phyloP scores from a whole-genome alignment of 2,329 filamentous ascomycete species.

The Botrytis aclada region DNA sequence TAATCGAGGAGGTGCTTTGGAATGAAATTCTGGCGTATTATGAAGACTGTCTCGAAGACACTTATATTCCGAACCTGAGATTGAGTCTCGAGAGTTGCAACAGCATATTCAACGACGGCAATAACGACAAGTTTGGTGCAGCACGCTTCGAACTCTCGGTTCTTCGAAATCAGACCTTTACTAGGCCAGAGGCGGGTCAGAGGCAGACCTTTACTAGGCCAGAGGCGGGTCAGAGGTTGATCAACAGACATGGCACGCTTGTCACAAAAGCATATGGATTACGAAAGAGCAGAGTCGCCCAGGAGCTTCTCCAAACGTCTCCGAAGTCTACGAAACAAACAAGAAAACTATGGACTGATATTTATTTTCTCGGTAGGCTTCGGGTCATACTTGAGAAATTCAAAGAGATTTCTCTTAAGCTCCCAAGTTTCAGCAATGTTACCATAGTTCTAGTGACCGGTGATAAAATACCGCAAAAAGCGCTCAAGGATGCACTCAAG shows the following conservation, averaged over 20 bases:
- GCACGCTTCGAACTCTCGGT: neutral
- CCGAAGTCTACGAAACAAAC: neutral
- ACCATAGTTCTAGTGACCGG: neutral
- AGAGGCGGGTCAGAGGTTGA: neutral
- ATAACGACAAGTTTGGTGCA: neutral
- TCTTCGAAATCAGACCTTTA: neutral
- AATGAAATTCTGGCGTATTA: neutral
- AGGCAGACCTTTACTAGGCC: neutral
- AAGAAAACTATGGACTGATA: neutral
- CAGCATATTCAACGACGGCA: neutral
- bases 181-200: neutral
- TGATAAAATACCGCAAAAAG: neutral
- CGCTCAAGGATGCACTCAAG: neutral
- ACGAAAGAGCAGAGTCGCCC: neutral
- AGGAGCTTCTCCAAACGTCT: neutral
- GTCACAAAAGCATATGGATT: neutral
- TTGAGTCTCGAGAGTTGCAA: neutral
- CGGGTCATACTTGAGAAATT: neutral
- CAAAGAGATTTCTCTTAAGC: neutral
- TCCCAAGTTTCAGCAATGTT: neutral
- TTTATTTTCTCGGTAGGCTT: neutral
- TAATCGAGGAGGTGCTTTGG: neutral
- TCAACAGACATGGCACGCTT: neutral
- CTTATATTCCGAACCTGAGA: neutral
- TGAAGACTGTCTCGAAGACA: neutral